A percentile compares a stretch with the other conserved stretches of the same genome.
Conservation (phyloP, 495 filamentous ascomycete genomes). For the Podospora bellae-mahoneyi region DNA sequence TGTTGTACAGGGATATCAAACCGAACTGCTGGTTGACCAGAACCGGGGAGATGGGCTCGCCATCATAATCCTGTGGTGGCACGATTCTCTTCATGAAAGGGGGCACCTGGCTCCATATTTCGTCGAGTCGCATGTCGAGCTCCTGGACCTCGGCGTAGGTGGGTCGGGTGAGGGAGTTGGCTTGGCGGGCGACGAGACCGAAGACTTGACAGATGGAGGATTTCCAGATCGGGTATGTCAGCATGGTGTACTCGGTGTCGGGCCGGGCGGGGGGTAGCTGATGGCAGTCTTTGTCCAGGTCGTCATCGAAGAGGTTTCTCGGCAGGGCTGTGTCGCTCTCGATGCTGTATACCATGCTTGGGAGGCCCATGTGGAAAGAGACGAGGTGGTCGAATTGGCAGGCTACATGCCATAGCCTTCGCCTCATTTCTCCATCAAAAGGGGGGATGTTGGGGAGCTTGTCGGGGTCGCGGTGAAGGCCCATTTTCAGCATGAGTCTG, state of each 20-base stretch:
- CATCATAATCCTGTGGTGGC: constrained; percentile 50
- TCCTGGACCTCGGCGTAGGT: constrained; percentile 65
- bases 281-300: constrained; percentile 44
- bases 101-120: constrained; percentile 56
- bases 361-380: constrained; percentile 53
- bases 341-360: constrained; percentile 46
- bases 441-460: constrained; percentile 48
- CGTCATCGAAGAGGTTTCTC: constrained; percentile 48
- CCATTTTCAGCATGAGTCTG: constrained; percentile 54
- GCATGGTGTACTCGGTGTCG: constrained; percentile 43
- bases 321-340: constrained; percentile 48
- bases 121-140: constrained; percentile 59
- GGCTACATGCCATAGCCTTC: constrained; percentile 52
- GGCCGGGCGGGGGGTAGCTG: constrained; percentile 45
- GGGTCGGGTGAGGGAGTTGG: constrained; percentile 37
- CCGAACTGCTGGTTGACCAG: constrained; percentile 67
- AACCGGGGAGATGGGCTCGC: constrained; percentile 58
- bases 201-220: constrained; percentile 37
- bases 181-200: constrained; percentile 38
- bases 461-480: constrained; percentile 54
- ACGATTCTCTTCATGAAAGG: constrained; percentile 53
- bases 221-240: constrained; percentile 51
- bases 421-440: constrained; percentile 55
- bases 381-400: constrained; percentile 49
- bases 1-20: constrained; percentile 69